Evolutionary conservation across 1,139 yeast species (phyloP).

Genomic region (Wickerhamomyces sp.): DNA sequence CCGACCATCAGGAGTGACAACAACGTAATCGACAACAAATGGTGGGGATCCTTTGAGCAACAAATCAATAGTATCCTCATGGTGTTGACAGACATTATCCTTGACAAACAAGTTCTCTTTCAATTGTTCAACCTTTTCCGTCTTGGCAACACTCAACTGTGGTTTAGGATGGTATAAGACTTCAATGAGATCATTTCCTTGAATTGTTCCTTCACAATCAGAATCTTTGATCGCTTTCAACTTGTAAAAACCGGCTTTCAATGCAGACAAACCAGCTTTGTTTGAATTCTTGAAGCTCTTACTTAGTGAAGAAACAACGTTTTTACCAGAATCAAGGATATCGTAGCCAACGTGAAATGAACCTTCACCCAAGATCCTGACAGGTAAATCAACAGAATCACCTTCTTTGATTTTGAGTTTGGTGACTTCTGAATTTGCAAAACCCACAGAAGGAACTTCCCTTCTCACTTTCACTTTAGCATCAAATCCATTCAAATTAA

Average conservation of each 20-base stretch:
- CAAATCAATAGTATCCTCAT: slow-evolving; percentile 45
- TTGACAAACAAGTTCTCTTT: slow-evolving; percentile 26
- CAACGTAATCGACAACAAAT: slow-evolving; percentile 63
- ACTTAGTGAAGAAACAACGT: slow-evolving; percentile 21
- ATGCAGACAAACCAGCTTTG: slow-evolving; percentile 38
- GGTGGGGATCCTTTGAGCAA: slow-evolving; percentile 63
- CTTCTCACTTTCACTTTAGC: slow-evolving; percentile 59
- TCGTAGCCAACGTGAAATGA: slow-evolving; percentile 43
- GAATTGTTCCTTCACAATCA: slow-evolving; percentile 62
- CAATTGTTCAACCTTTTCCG: slow-evolving; percentile 24
- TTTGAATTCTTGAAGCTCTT: slow-evolving; percentile 30
- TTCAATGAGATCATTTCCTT: slow-evolving; percentile 30
- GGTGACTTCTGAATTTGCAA: slow-evolving; percentile 30
- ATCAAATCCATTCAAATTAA: slow-evolving; percentile 55
- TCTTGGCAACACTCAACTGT: slow-evolving; percentile 31
- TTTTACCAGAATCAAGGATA: slow-evolving; percentile 28
- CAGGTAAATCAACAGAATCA: slow-evolving; percentile 49
- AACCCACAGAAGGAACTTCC: slow-evolving; percentile 56
- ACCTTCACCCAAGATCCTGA: slow-evolving; percentile 47
- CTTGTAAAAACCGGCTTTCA: slow-evolving; percentile 58
- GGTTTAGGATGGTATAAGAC: slow-evolving; percentile 60
- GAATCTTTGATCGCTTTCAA: slow-evolving; percentile 57
- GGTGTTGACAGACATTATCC: slow-evolving; percentile 41
- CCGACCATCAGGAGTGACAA: slow-evolving; percentile 54
- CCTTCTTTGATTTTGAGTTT: slow-evolving; percentile 55